Evolutionary conservation across 2,329 filamentous ascomycete species (phyloP).

Genomic region (Pleomassaria siparia): DNA sequence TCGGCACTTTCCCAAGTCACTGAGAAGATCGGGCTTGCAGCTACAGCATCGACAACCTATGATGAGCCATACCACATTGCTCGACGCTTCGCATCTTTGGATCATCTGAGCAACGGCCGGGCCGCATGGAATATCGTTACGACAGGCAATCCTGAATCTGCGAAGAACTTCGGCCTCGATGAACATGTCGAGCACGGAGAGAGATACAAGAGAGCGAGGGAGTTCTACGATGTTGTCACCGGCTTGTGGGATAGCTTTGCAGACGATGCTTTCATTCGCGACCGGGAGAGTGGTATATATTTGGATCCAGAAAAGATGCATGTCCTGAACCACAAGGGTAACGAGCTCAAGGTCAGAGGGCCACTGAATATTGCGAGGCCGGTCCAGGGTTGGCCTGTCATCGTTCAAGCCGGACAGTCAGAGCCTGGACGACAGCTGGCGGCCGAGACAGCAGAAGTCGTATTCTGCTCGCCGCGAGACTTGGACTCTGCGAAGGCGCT

Average conservation of each 20-base stretch:
- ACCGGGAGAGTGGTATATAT: conserved; percentile 51
- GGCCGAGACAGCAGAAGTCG: conserved; percentile 56
- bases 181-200: conserved; percentile 54
- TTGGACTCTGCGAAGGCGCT: conserved; percentile 50
- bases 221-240: conserved; percentile 57
- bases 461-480: conserved; percentile 55
- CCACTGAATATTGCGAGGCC: conserved; percentile 57
- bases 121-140: conserved; percentile 60
- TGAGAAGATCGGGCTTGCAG: conserved; percentile 54
- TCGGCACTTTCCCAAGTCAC: conserved; percentile 54
- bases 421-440: conserved; percentile 56
- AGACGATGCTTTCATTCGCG: conserved; percentile 56
- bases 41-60: conserved; percentile 58
- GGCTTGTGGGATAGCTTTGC: conserved; percentile 59
- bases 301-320: conserved; percentile 57
- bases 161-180: conserved; percentile 55
- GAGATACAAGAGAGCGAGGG: conserved; percentile 54
- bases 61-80: conserved; percentile 58
- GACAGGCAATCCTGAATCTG: conserved; percentile 55
- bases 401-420: conserved; percentile 58
- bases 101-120: conserved; percentile 55
- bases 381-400: conserved; percentile 58
- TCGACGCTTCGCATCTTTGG: conserved; percentile 56
- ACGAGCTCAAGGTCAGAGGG: conserved; percentile 49
- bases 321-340: conserved; percentile 53